Conservation (phyloP, 1,139 yeast species). For the Suhomyces chickasaworum region DNA sequence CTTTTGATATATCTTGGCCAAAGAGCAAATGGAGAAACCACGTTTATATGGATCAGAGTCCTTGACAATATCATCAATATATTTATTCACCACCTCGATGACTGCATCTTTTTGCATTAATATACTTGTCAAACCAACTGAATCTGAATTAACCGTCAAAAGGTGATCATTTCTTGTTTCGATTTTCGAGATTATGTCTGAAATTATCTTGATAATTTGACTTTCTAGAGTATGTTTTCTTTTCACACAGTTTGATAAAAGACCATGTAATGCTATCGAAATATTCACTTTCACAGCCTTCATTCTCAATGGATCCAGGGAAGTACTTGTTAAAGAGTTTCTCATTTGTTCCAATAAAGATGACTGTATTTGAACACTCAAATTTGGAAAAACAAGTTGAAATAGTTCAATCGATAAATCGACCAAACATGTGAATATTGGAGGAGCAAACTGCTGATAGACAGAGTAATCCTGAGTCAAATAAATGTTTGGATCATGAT, state of each 20-base stretch:
- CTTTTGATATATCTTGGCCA: constrained; percentile 60
- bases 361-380: constrained; percentile 81
- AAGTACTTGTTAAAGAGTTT: constrained; percentile 42
- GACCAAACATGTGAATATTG: constrained; percentile 56
- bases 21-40: constrained; percentile 60
- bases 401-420: constrained; percentile 81
- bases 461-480: constrained; percentile 32
- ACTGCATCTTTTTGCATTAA: constrained; percentile 38
- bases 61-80: constrained; percentile 63
- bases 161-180: constrained; percentile 40
- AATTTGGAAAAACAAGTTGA: constrained; percentile 66
- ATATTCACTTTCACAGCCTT: constrained; percentile 63
- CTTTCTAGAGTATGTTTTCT: constrained; percentile 37
- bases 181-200: constrained; percentile 59
- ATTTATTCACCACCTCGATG: constrained; percentile 52
- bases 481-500: constrained; percentile 38
- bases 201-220: constrained; percentile 50
- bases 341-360: constrained; percentile 82
- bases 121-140: constrained; percentile 63
- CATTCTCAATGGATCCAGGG: constrained; percentile 34
- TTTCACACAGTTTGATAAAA: constrained; percentile 39
- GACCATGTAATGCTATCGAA: constrained; percentile 63
- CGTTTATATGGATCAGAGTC: constrained; percentile 60
- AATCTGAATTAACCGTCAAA: constrained; percentile 60
- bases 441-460: constrained; percentile 29